Evolutionary conservation across 495 filamentous ascomycete genomes (phyloP).

Genomic region (Aspergillus taichungensis): DNA sequence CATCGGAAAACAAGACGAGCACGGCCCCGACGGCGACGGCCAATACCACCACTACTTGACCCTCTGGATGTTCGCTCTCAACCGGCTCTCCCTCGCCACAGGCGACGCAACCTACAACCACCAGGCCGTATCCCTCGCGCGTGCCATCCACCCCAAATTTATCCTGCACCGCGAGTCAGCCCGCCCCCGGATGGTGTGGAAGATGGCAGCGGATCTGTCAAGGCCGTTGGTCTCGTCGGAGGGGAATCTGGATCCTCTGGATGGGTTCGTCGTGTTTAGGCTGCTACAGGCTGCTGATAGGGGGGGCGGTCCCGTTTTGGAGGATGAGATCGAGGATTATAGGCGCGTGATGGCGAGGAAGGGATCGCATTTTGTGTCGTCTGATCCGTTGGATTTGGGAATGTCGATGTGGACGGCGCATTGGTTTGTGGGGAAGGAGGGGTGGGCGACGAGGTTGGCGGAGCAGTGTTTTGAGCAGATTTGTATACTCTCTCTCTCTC

Average conservation of each 20-base stretch:
- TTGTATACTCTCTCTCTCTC: constrained; percentile 16
- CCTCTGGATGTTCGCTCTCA: constrained; percentile 64
- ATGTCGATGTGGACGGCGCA: constrained; percentile 60
- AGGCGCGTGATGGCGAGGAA: constrained; percentile 43
- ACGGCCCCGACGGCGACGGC: constrained; percentile 50
- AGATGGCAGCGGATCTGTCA: constrained; percentile 47
- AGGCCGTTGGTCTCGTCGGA: constrained; percentile 43
- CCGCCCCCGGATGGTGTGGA: constrained; percentile 51
- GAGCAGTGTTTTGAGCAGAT: constrained; percentile 38
- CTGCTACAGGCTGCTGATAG: constrained; percentile 41
- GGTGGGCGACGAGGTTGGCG: constrained; percentile 43
- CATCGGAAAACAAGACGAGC: constrained; percentile 49
- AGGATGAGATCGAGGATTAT: constrained; percentile 51
- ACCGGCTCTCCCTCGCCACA: constrained; percentile 46
- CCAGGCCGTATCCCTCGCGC: constrained; percentile 48
- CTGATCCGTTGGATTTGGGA: constrained; percentile 52
- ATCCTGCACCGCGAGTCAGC: constrained; percentile 28
- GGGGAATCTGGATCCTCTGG: constrained; percentile 54
- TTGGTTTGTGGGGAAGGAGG: constrained; percentile 43
- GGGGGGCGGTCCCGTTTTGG: constrained; percentile 24
- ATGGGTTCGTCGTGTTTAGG: constrained; percentile 49
- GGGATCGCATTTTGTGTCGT: constrained; percentile 40
- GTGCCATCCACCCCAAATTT: constrained; percentile 51
- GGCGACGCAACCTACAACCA: constrained; percentile 42
- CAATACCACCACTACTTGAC: constrained; percentile 65